A percentile compares a stretch with the other conserved stretches of the same genome.
phyloP scores from a whole-genome alignment of 1,284 basidiomycete genomes.

The Boletus smithii region DNA sequence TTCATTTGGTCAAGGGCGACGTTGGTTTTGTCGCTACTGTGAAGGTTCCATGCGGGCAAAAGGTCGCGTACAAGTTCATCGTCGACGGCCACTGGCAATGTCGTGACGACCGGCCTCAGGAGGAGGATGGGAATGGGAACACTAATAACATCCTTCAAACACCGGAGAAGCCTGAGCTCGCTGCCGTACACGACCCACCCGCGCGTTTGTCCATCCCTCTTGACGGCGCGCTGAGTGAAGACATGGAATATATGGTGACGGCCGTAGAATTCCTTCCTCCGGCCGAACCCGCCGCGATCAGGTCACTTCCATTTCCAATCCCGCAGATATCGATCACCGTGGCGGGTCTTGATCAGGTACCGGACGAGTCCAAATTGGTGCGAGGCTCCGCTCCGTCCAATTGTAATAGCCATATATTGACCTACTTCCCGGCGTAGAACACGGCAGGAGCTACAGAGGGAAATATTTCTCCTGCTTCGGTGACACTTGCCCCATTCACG shows the following conservation, averaged over 20 bases:
- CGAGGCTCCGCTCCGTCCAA: background rate
- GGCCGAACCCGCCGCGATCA: constrained; percentile 12
- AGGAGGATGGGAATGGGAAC: constrained; percentile 60
- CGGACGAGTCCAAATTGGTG: constrained; percentile 24
- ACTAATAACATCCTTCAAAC: constrained; percentile 71
- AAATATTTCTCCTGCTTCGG: constrained; percentile 7
- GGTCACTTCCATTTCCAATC: constrained; percentile 8
- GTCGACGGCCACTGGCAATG: constrained; percentile 72
- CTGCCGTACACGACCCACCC: constrained; percentile 4
- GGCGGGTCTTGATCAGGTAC: constrained; percentile 36
- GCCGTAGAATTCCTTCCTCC: constrained; percentile 23
- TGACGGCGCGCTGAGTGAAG: constrained; percentile 5
- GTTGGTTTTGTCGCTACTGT: constrained; percentile 56
- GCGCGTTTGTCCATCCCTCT: constrained; percentile 19
- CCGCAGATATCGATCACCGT: constrained; percentile 29
- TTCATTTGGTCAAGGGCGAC: constrained; percentile 49
- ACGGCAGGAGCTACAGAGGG: constrained; percentile 27
- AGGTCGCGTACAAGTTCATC: constrained; percentile 72
- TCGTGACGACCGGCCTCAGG: constrained; percentile 55
- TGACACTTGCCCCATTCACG: background rate
- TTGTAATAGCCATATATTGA: background rate
- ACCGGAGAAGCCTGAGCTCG: constrained; percentile 46
- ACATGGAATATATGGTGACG: constrained; percentile 27
- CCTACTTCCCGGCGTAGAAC: constrained; percentile 10
- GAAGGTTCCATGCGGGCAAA: constrained; percentile 60